phyloP scores from a whole-genome alignment of 768 basidiomycete species.

The Russula brevipes region DNA sequence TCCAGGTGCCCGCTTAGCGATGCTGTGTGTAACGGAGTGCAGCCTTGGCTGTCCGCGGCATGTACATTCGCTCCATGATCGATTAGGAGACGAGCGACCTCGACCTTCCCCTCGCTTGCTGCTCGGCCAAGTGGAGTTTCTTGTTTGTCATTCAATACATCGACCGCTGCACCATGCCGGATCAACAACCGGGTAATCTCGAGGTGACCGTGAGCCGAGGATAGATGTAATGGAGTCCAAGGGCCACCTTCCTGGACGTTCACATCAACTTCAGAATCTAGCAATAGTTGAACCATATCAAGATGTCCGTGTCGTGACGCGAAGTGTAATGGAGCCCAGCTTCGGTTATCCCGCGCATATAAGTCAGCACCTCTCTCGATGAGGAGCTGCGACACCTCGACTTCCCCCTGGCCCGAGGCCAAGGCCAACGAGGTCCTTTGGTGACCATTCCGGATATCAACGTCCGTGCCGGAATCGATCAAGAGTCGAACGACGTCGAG shows the following conservation, averaged over 20 bases:
- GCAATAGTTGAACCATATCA: neutral
- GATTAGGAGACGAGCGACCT: neutral
- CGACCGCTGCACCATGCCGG: neutral
- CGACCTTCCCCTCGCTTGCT: neutral
- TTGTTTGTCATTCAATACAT: neutral
- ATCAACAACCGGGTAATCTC: neutral
- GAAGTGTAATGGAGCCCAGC: too few relatives aligned
- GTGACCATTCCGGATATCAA: neutral
- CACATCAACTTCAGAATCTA: neutral
- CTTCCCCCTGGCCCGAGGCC: too few relatives aligned
- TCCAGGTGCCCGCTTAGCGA: neutral
- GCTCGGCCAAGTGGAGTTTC: neutral
- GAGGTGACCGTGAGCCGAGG: neutral
- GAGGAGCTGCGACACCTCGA: neutral
- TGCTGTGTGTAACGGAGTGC: neutral
- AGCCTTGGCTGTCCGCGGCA: neutral
- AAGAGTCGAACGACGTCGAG: neutral
- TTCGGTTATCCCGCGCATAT: neutral
- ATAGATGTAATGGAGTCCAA: neutral
- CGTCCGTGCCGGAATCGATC: neutral
- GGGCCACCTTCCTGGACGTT: neutral
- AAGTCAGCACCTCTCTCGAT: neutral
- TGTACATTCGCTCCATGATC: conserved; percentile 1
- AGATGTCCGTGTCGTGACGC: too few relatives aligned
- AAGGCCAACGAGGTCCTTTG: too few relatives aligned